These are phyloP conservation scores for Grigorovia transvaalensis DNA, from an alignment of 805 yeast species.

Conservation along the genomic window DNA sequence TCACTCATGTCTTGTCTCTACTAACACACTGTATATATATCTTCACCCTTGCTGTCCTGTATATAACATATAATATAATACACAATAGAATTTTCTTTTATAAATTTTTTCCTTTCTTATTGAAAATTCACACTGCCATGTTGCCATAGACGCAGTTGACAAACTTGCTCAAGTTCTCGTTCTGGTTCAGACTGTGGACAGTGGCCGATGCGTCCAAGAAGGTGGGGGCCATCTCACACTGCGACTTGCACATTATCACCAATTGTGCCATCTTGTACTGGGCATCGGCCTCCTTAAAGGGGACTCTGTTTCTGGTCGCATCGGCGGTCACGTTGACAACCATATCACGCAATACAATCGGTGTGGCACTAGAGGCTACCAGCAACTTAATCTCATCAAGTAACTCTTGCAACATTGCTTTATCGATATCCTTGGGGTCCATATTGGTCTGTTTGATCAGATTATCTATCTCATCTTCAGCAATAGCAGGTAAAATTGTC, in stretches of 20 bases:
- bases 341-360: slow-evolving; percentile 18
- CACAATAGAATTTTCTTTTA: neutral
- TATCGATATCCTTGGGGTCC: neutral
- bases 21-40: too few species aligned
- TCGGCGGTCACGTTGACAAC: slow-evolving; percentile 15
- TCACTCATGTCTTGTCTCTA: slow-evolving; percentile 3
- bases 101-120: neutral
- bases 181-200: neutral
- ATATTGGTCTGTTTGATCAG: neutral
- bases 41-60: too few species aligned
- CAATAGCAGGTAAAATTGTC: neutral
- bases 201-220: neutral
- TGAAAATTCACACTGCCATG: neutral
- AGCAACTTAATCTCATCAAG: slow-evolving; percentile 38
- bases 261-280: neutral
- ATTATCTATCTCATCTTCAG: neutral
- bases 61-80: neutral
- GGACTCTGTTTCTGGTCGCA: neutral
- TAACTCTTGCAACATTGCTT: slow-evolving; percentile 21
- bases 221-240: neutral
- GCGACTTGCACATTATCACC: neutral
- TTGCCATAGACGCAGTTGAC: neutral
- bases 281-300: neutral
- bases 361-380: slow-evolving; percentile 24
- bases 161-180: neutral